A percentile compares a stretch with the other conserved stretches of the same genome.
Evolutionary conservation across 2,329 filamentous ascomycete species (phyloP).

Genomic region (Penicillium verrucosum): DNA sequence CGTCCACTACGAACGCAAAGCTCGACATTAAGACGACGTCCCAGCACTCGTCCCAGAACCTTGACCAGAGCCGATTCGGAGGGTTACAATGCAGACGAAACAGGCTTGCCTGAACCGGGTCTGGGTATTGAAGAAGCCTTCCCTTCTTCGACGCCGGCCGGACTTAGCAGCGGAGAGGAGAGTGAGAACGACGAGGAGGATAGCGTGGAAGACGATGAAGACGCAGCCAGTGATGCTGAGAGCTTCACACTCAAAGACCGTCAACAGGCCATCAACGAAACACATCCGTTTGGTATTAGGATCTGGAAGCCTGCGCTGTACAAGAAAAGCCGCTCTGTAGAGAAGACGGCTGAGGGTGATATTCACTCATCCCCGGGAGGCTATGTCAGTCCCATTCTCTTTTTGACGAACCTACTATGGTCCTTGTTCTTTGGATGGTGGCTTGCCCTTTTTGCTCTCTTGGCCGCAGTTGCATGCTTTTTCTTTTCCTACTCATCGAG

Average conservation of each 20-base stretch:
- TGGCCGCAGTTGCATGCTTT: constrained; percentile 75
- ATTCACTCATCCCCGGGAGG: constrained; percentile 93
- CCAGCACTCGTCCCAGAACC: constrained; percentile 31
- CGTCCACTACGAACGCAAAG: constrained; percentile 33
- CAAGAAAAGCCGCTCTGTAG: constrained; percentile 94
- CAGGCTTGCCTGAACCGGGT: constrained; percentile 32
- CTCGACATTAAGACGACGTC: constrained; percentile 42
- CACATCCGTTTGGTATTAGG: constrained; percentile 96
- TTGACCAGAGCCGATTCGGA: constrained; percentile 38
- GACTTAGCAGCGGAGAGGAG: constrained; percentile 29
- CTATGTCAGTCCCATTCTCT: constrained; percentile 76
- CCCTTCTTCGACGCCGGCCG: constrained; percentile 21
- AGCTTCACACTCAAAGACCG: constrained; percentile 97
- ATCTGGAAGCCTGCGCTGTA: constrained; percentile 98
- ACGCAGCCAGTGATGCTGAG: constrained; percentile 83
- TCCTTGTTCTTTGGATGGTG: constrained; percentile 94
- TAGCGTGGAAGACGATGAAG: constrained; percentile 53
- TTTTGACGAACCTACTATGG: constrained; percentile 88
- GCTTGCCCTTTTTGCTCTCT: constrained; percentile 72
- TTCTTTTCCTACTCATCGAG: constrained; percentile 75
- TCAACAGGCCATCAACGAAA: constrained; percentile 97
- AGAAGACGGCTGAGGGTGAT: constrained; percentile 92
- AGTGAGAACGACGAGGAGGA: constrained; percentile 42
- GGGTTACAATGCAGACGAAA: constrained; percentile 39
- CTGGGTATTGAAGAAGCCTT: constrained; percentile 22